Percentiles rank a stretch among this genome's conserved stretches.
Evolutionary conservation across 352 stramenopile species (phyloP).

Genomic region (Phytophthora sp.): DNA sequence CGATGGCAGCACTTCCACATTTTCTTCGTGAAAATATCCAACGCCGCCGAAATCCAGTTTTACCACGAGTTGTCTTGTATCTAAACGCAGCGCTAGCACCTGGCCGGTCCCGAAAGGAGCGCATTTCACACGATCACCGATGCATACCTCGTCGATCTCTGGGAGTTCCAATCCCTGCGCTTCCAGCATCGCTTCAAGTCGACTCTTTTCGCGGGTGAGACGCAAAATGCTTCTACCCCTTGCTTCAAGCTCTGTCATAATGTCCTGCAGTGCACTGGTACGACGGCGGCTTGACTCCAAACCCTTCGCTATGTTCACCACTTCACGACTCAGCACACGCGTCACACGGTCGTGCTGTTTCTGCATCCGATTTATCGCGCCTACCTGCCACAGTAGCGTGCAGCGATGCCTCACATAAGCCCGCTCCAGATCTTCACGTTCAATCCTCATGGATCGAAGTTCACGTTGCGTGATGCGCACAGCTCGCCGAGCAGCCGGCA

Average conservation of each 20-base stretch:
- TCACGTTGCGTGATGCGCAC: constrained; percentile 82
- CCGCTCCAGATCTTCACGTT: constrained; percentile 80
- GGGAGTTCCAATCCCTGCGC: constrained; percentile 51
- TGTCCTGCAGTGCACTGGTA: constrained; percentile 77
- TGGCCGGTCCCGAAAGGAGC: constrained; percentile 48
- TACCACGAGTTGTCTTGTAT: constrained; percentile 50
- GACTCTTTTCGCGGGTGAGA: constrained; percentile 69
- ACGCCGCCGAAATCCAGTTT: constrained; percentile 48
- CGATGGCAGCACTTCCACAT: constrained; percentile 57
- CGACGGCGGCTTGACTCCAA: constrained; percentile 74
- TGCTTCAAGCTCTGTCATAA: constrained; percentile 80
- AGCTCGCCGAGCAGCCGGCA: constrained; percentile 66
- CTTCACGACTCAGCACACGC: constrained; percentile 45
- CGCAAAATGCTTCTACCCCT: constrained; percentile 58
- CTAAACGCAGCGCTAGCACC: constrained; percentile 49
- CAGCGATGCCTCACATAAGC: constrained; percentile 71
- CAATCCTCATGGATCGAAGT: constrained; percentile 64
- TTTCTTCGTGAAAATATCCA: constrained; percentile 66
- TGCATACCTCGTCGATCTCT: constrained; percentile 67
- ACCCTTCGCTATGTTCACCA: constrained; percentile 57
- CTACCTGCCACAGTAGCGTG: constrained; percentile 68
- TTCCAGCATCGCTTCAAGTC: constrained; percentile 57
- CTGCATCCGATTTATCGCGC: constrained; percentile 72
- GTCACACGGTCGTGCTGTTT: constrained; percentile 75
- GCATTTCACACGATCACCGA: constrained; percentile 61